These are phyloP conservation scores for Rhodotorula sp. DNA, from an alignment of 1,284 basidiomycete genomes.

Conservation along the genomic window DNA sequence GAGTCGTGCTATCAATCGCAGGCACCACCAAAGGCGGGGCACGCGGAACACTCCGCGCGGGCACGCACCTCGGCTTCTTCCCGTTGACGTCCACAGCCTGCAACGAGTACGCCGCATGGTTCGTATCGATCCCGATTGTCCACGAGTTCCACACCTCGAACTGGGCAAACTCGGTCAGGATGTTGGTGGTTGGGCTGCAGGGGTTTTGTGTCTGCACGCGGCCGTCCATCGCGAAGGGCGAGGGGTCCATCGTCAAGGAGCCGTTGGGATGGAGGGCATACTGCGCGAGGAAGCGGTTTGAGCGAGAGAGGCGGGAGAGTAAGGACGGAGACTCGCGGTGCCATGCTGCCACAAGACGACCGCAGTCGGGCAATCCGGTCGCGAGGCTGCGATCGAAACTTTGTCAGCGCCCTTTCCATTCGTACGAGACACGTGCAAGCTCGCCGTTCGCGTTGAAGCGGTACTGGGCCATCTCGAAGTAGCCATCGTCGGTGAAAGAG, in stretches of 20 bases:
- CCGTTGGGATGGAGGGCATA: slow-evolving; percentile 68
- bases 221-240: slow-evolving; percentile 69
- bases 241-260: slow-evolving; percentile 40
- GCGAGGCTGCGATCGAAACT: slow-evolving; percentile 54
- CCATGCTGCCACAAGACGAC: slow-evolving; percentile 85
- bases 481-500: slow-evolving; percentile 72
- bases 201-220: slow-evolving; percentile 88
- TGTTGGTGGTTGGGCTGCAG: slow-evolving; percentile 78
- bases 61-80: slow-evolving; percentile 44
- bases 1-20: not conserved
- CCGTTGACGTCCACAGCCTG: slow-evolving; percentile 67
- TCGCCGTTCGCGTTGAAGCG: slow-evolving; percentile 76
- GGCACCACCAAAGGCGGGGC: not conserved
- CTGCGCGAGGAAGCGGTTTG: not conserved
- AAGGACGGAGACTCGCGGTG: slow-evolving; percentile 41
- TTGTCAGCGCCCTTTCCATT: not conserved
- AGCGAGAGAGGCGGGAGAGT: not conserved
- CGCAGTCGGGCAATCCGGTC: slow-evolving; percentile 77
- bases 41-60: not conserved
- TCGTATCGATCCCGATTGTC: slow-evolving; percentile 61
- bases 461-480: slow-evolving; percentile 83
- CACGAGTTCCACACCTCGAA: slow-evolving; percentile 56
- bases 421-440: not conserved
- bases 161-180: slow-evolving; percentile 69
- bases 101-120: slow-evolving; percentile 58